Evolutionary conservation across 202 grass and related monocot species (phyloP), one percentile per base, ranked within the genome.

Genomic region (Elaeis oleifera): DNA sequence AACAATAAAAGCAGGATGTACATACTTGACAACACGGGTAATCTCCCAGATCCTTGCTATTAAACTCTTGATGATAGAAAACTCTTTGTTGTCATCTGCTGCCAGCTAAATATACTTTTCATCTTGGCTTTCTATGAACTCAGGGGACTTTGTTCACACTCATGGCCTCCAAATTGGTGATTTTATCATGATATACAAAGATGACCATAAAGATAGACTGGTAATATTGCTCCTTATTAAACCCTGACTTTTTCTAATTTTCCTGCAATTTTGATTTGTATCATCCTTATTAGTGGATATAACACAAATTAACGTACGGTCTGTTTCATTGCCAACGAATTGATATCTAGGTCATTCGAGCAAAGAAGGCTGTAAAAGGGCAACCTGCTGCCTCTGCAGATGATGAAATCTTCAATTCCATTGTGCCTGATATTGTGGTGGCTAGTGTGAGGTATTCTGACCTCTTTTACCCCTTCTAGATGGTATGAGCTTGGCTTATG

Each of bases 1-100:
- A 99, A 99, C 59, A 99, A 99, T 63, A 92, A 82, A 66, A 90
- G 94, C 75, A 99, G 88, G 75, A 99, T 99, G 94, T 99, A 99
- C 73, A 77, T 99, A 63, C 88, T 99, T 63, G 94, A 94, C 76
- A 99, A 94, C 78, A 89, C 94, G 6, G 88, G 94, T 83, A 53
- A 80, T 56, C 16, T 32, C 7, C 14, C 1, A 27, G 26, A 18
- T 69, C 16, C 9, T 39, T 11, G 36, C 9, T 44, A 44, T 44
- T 44, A 9, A 44, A 9, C 4, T 44, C 36, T 44, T 13, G 8
- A 44, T 44, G 6, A 44, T 44, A 44, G 28, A 31, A 6, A 44
- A 44, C 36, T 44, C 36, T 44, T 44, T 14, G 9, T 3, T 44
- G 36, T 14, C 36, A 13, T 44, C 36, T 13, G 0, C 36, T 13